A percentile compares a stretch with the other conserved stretches of the same genome.
phyloP scores from a whole-genome alignment of 345 rosid genomes.

The Melaleuca alternifolia region DNA sequence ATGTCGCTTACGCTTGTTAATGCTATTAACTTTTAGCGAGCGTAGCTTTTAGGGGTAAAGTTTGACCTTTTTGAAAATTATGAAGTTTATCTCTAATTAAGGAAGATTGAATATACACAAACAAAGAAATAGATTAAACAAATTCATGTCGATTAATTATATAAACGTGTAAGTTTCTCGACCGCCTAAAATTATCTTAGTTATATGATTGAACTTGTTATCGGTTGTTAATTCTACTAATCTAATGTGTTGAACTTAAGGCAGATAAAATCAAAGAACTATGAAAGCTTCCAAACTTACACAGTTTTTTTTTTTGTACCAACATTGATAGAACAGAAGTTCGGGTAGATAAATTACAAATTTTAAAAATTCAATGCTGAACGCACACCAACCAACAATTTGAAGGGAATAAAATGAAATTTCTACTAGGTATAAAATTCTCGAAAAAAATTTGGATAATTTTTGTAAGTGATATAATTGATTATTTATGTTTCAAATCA shows the following conservation, averaged over 20 bases:
- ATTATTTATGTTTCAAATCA: too few relatives aligned
- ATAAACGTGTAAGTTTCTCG: neutral
- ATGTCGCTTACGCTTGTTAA: too few relatives aligned
- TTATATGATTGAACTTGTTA: neutral
- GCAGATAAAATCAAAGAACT: neutral
- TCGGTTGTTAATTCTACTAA: neutral
- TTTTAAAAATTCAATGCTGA: neutral
- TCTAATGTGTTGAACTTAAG: neutral
- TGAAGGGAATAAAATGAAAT: neutral
- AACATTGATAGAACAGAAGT: neutral
- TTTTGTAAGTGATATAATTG: too few relatives aligned
- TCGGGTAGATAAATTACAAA: neutral
- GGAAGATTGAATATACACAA: neutral
- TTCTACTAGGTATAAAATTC: too few relatives aligned
- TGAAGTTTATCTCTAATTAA: neutral
- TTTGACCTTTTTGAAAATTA: neutral
- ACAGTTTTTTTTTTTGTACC: neutral
- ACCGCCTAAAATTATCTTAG: neutral
- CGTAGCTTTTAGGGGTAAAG: neutral
- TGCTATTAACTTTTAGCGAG: neutral
- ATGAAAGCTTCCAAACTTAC: neutral
- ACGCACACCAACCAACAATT: neutral
- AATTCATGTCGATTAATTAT: neutral
- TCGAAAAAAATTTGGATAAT: too few relatives aligned
- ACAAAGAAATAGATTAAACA: neutral